Evolutionary conservation across 805 yeast species (phyloP).

Genomic region (Blastobotrys mokoenaii): DNA sequence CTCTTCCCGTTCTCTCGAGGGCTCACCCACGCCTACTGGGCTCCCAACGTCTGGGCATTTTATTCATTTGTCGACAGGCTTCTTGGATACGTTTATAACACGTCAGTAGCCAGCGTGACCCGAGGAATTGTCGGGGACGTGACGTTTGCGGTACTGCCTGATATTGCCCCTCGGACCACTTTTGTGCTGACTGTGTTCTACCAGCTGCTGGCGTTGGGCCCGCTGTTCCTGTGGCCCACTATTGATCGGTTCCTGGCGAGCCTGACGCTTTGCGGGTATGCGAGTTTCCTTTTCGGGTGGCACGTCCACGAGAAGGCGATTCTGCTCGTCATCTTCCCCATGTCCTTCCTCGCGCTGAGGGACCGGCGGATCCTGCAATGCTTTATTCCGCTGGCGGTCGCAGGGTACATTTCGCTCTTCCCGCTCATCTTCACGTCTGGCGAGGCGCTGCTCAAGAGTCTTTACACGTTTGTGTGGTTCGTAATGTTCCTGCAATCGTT

Average conservation of each 20-base stretch:
- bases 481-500: constrained; percentile 65
- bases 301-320: constrained; percentile 98
- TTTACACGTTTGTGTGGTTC: constrained; percentile 80
- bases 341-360: constrained; percentile 61
- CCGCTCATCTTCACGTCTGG: constrained; percentile 77
- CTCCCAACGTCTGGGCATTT: constrained; percentile 95
- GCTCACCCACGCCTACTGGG: constrained; percentile 97
- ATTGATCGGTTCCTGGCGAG: constrained; percentile 76
- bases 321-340: constrained; percentile 81
- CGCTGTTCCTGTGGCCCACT: constrained; percentile 53
- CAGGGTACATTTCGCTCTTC: constrained; percentile 82
- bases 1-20: constrained; percentile 93
- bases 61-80: constrained; percentile 77
- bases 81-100: constrained; percentile 29
- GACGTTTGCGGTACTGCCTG: constrained; percentile 70
- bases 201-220: constrained; percentile 69
- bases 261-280: constrained; percentile 80
- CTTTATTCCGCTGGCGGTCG: constrained; percentile 59
- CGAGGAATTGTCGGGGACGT: constrained; percentile 92
- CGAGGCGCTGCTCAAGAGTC: constrained; percentile 68
- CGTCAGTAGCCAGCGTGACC: constrained; percentile 42
- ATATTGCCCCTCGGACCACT: constrained; percentile 68
- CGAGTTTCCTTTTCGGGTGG: constrained; percentile 94
- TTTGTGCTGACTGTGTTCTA: constrained; percentile 76
- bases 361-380: constrained; percentile 67